phyloP scores from a whole-genome alignment of 495 filamentous ascomycete species.

The Sporormia fimetaria region DNA sequence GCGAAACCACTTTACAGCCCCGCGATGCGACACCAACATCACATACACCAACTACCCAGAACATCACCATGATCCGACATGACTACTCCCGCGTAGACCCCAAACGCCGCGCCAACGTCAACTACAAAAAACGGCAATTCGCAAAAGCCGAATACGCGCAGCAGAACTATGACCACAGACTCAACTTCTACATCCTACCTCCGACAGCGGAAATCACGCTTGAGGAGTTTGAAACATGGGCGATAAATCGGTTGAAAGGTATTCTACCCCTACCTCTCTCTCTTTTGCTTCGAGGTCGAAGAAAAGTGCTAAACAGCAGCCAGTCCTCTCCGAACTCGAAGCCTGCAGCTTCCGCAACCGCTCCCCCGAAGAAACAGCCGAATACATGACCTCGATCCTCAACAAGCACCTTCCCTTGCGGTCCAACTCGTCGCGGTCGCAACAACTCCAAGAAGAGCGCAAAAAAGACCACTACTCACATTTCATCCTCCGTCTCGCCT shows the following conservation, averaged over 20 bases:
- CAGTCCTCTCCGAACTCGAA: constrained; percentile 92
- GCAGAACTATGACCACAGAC: constrained; percentile 65
- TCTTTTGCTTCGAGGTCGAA: not conserved
- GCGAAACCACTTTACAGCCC: constrained; percentile 1
- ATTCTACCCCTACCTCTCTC: constrained; percentile 15
- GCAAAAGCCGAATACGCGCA: constrained; percentile 58
- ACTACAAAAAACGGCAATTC: constrained; percentile 81
- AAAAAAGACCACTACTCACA: constrained; percentile 97
- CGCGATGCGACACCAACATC: not conserved
- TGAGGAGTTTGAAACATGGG: constrained; percentile 98
- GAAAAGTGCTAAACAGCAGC: not conserved
- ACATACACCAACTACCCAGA: no score
- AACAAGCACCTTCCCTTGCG: constrained; percentile 78
- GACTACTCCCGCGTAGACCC: constrained; percentile 52
- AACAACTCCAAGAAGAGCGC: constrained; percentile 56
- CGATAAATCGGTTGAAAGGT: constrained; percentile 84
- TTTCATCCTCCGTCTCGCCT: constrained; percentile 91
- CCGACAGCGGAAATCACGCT: constrained; percentile 92
- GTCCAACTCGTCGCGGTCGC: constrained; percentile 55
- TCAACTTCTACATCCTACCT: constrained; percentile 84
- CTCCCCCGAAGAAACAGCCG: constrained; percentile 59
- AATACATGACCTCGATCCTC: constrained; percentile 68
- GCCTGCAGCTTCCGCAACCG: constrained; percentile 92
- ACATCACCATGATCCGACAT: constrained; percentile 20
- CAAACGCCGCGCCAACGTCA: constrained; percentile 62